Percentiles rank a stretch among this genome's conserved stretches.
phyloP scores from a whole-genome alignment of 139 green algal species.

The Chlamydomonas urium region DNA sequence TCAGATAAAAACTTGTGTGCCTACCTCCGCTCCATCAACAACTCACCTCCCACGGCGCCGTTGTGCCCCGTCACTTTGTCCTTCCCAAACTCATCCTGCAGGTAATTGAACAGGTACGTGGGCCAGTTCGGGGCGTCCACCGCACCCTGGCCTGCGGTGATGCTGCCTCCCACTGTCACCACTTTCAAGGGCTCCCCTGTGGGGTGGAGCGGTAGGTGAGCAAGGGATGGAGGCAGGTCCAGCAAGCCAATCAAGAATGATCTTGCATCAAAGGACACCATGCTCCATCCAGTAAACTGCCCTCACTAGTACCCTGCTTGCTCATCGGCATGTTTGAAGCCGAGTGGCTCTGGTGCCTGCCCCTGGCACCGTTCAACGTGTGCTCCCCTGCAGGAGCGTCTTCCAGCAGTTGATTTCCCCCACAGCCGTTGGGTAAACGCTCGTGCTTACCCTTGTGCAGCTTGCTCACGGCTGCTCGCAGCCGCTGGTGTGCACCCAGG shows the following conservation, averaged over 20 bases:
- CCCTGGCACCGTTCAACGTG: too few relatives aligned
- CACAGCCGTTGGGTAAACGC: too few relatives aligned
- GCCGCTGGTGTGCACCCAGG: background rate
- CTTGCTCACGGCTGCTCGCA: background rate
- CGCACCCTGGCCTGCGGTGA: slow-evolving; percentile 17
- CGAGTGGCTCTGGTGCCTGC: too few relatives aligned
- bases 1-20: background rate
- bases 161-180: slow-evolving; percentile 3
- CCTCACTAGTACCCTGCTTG: too few relatives aligned
- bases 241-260: too few relatives aligned
- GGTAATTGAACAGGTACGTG: slow-evolving; percentile 2
- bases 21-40: background rate
- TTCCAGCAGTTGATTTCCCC: too few relatives aligned
- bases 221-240: background rate
- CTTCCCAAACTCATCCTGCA: slow-evolving; percentile 3
- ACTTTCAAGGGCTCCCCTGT: background rate
- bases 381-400: too few relatives aligned
- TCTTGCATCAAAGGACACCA: background rate
- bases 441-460: too few relatives aligned
- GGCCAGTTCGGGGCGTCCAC: slow-evolving; percentile 15
- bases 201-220: background rate
- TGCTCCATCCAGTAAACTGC: too few relatives aligned
- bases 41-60: background rate
- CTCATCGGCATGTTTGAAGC: too few relatives aligned
- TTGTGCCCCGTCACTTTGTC: background rate